Evolutionary conservation across 495 filamentous ascomycete species (phyloP), one percentile per base, ranked within the genome.

Genomic region (Podospora fimiseda): DNA sequence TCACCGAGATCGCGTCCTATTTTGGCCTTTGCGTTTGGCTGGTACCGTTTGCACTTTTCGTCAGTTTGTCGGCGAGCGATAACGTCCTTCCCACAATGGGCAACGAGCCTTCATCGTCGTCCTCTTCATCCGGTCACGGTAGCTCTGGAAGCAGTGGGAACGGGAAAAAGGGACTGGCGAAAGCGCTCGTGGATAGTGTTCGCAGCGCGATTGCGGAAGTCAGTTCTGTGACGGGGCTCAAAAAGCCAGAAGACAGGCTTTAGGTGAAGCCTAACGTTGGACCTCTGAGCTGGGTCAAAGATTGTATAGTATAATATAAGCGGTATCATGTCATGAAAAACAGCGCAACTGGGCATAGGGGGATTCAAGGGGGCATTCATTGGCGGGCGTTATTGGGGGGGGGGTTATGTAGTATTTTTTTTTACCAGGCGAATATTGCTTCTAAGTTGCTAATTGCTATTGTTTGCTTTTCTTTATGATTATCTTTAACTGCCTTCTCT

Each of bases 21-120:
- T 98, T 98, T 62, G 93, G 93, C 3, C 75, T 98, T 8, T 96
- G 89, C 65, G 89, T 98, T 13, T 98, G 93, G 93, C 78, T 98
- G 11, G 87, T 96, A 1, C 93, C 93, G 0, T 98, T 98, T 68
- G 84, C 91, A 21, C 78, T 98, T 33, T 98, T 98, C 62, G 92
- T 98, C 23, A 90, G 85, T 49, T 72, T 98, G 15, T 92, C 87
- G 15, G 94, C 93, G 1, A 86, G 89, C 41, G 93, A 98, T 58
- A 96, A 97, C 66, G 87, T 97, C 9, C 72, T 98, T 53, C 93
- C 93, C 2, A 91, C 83, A 43, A 96, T 95, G 76, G 74, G 71
- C 36, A 77, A 62, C 48, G 79, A 72, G 57, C 69, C 62, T 56
- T 71, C 58, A 27, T 69, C 23, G 53, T 67, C 30, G 13, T 40